Percentiles rank a stretch among this genome's conserved stretches.
These are phyloP conservation scores for Phytophthora idaei DNA, from an alignment of 352 stramenopile genomes.

Conservation along the genomic window DNA sequence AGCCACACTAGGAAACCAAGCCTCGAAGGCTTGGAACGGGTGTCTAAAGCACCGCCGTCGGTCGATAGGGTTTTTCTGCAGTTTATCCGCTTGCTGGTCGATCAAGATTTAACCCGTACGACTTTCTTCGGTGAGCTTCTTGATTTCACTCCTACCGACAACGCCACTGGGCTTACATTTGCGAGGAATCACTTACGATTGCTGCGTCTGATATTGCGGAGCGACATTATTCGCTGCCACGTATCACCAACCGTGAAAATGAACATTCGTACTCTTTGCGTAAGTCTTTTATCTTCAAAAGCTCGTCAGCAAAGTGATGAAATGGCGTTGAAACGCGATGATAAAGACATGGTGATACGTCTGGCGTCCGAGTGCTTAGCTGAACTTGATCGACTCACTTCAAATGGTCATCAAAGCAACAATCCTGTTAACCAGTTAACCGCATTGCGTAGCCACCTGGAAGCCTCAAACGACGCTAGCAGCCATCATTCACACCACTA, in stretches of 20 bases:
- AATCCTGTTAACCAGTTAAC: slow-evolving; percentile 1
- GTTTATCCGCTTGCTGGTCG: slow-evolving; percentile 47
- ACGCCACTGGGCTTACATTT: not conserved
- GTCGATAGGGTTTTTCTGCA: slow-evolving; percentile 45
- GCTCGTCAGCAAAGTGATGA: not conserved
- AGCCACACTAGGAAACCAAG: not conserved
- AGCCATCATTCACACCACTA: slow-evolving; percentile 16
- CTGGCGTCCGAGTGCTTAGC: slow-evolving; percentile 31
- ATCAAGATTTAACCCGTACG: slow-evolving; percentile 33
- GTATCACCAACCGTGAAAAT: slow-evolving; percentile 11
- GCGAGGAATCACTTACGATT: slow-evolving; percentile 27
- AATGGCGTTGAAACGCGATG: not conserved
- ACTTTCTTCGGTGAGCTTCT: slow-evolving; percentile 41
- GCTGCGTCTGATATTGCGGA: slow-evolving; percentile 23
- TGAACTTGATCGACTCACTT: slow-evolving; percentile 5
- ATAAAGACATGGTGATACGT: not conserved
- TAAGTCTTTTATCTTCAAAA: not conserved
- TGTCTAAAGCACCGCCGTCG: slow-evolving; percentile 5
- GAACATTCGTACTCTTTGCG: slow-evolving; percentile 24
- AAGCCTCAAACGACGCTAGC: slow-evolving; percentile 3
- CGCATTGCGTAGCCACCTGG: slow-evolving; percentile 11
- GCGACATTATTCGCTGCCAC: slow-evolving; percentile 14
- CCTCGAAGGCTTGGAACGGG: not conserved
- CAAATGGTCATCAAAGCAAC: not conserved
- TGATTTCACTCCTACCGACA: slow-evolving; percentile 10